Evolutionary conservation across 768 basidiomycete genomes (phyloP), one percentile per base, ranked within the genome.

Genomic region (Podaxis sp.): DNA sequence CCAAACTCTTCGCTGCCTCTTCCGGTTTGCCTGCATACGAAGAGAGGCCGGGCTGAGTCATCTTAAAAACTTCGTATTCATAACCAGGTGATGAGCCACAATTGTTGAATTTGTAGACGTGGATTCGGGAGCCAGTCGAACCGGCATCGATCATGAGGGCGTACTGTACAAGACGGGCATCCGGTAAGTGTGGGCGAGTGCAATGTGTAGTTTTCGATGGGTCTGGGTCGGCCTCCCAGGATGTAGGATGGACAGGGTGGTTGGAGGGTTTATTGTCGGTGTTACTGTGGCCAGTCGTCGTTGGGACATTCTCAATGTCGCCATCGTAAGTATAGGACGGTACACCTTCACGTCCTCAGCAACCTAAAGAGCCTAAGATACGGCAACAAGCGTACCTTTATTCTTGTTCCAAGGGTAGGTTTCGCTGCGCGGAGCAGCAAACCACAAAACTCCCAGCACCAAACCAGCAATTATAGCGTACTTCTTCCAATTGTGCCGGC

Each of bases 91-190:
- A 84, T 0, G 87, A 72, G 0, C 79, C 78, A 77, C 94, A 95
- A 77, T 94, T 88, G 81, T 96, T 82, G 85, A 98, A 98, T 71
- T 97, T 98, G 87, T 98, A 99, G 35, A 98, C 82, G 80, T 99
- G 97, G 68, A 98, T 95, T 16, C 97, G 86, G 0, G 95, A 97
- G 18, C 96, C 97, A 0, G 95, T 97, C 16, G 95, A 98, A 23
- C 97, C 97, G 0, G 97, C 96, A 72, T 99, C 97, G 75, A 98
- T 91, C 88, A 98, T 97, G 68, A 98, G 83, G 0, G 93, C 95
- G 72, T 91, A 99, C 71, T 94, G 93, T 11, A 96, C 89, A 60
- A 96, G 78, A 0, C 82, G 83, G 25, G 75, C 67, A 61, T 72
- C 67, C 1, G 80, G 65, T 13, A 73, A 73, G 71, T 85, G 73